Base-by-base conservation (phyloP, 2,329 filamentous ascomycete genomes). In the Fusarium nematophilum region DNA sequence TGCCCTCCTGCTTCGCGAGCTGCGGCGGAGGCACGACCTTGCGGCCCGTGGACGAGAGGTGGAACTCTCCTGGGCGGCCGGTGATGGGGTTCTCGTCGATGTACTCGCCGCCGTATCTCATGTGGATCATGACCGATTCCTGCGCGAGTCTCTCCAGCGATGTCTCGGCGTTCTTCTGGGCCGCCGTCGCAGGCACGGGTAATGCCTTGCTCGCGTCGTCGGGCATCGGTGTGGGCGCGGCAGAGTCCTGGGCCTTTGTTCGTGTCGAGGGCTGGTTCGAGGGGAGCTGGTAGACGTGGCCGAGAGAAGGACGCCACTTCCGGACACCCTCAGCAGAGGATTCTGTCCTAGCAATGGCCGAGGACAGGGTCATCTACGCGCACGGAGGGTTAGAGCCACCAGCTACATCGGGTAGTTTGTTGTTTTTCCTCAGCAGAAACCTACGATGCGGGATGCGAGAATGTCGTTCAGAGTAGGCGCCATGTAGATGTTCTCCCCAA, bases 51-150 rank as follows among this genome's bases (percentile, higher is more conserved):
- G 84, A 86, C 8, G 83, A 83, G 9, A 89, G 79, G 63, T 88
- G 85, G 72, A 89, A 90, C 48, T 87, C 85, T 43, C 87, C 87
- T 1, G 87, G 87, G 25, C 83, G 81, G 42, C 87, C 87, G 1
- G 86, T 88, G 65, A 90, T 89, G 34, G 86, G 86, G 62, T 88
- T 89, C 71, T 89, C 85, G 72, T 90, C 85, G 73, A 89, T 84
- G 69, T 86, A 89, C 61, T 89, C 86, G 42, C 85, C 83, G 30
- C 86, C 86, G 63, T 83, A 85, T 59, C 79, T 81, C 72, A 85
- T 77, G 62, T 87, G 84, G 33, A 85, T 78, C 63, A 78, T 73
- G 58, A 86, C 82, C 0, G 86, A 83, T 64, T 88, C 84, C 62
- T 88, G 84, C 3, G 86, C 79, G 3, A 84, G 72, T 11, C 80